A percentile compares a stretch with the other conserved stretches of the same genome.
phyloP scores from a whole-genome alignment of 116 monocot species.

The Cymodocea nodosa region DNA sequence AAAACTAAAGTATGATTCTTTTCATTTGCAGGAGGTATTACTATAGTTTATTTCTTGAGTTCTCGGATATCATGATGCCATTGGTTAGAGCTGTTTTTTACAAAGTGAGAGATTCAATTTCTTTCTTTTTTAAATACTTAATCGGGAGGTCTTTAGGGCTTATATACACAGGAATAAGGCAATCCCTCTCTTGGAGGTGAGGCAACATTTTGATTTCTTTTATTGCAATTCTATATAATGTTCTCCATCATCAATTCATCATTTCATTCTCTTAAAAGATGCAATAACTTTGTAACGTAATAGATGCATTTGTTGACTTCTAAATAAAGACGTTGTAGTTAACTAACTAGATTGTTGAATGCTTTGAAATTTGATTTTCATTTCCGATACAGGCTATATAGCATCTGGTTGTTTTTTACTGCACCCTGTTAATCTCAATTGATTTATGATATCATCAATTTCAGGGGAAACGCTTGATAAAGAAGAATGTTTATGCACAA shows the following conservation, averaged over 20 bases:
- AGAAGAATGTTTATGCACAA: too few species aligned
- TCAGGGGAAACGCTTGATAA: too few species aligned
- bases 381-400: too few species aligned
- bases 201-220: constrained; percentile 3
- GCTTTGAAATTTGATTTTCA: too few species aligned
- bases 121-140: constrained; percentile 72
- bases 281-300: not conserved
- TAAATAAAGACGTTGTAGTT: too few species aligned
- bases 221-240: not conserved
- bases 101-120: constrained; percentile 53
- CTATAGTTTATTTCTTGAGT: constrained; percentile 80
- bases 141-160: constrained; percentile 92
- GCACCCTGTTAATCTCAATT: too few species aligned
- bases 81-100: constrained; percentile 38
- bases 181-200: constrained; percentile 81
- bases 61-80: constrained; percentile 76
- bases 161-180: constrained; percentile 79
- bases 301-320: too few species aligned
- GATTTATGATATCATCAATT: too few species aligned
- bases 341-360: too few species aligned
- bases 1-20: not conserved
- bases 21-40: constrained; percentile 81
- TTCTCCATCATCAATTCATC: not conserved
- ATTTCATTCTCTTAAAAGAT: not conserved
- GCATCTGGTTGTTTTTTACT: too few species aligned